Evolutionary conservation across 73 alveolate species (phyloP).

Genomic region (Blepharisma japonicum): DNA sequence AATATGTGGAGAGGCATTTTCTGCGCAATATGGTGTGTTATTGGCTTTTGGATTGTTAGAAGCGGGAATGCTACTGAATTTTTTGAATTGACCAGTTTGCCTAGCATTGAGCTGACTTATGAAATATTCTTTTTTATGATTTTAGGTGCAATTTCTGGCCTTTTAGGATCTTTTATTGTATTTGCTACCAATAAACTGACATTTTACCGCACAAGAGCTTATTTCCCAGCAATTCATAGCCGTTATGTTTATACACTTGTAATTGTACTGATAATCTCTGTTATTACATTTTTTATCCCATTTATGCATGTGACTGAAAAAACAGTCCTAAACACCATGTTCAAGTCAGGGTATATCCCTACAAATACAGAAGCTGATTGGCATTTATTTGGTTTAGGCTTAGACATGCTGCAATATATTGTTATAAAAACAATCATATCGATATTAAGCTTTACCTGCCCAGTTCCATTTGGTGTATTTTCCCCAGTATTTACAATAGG

Average conservation of each 20-base stretch:
- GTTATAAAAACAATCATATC: conserved; percentile 34
- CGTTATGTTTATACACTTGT: not conserved
- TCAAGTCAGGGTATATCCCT: not conserved
- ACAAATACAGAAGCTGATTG: not conserved
- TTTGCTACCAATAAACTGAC: not conserved
- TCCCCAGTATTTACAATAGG: conserved; percentile 26
- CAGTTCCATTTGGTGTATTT: conserved; percentile 13
- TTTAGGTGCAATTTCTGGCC: conserved; percentile 10
- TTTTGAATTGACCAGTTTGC: conserved; percentile 31
- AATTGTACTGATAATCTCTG: conserved; percentile 13
- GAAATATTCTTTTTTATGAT: conserved; percentile 1
- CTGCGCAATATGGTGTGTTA: conserved; percentile 62
- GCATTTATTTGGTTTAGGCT: not conserved
- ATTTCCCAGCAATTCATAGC: conserved; percentile 14
- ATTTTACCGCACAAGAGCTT: not conserved
- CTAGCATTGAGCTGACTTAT: not conserved
- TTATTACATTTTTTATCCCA: not conserved
- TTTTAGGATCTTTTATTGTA: not conserved
- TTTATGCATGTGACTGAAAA: not conserved
- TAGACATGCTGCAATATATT: conserved; percentile 7
- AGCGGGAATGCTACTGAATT: conserved; percentile 39
- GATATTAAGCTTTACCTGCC: conserved; percentile 29
- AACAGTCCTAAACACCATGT: conserved; percentile 26
- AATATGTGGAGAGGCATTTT: conserved; percentile 74
- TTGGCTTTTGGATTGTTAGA: conserved; percentile 46